These are phyloP conservation scores for Candida sanyaensis DNA, from an alignment of 1,139 yeast genomes.

Conservation along the genomic window DNA sequence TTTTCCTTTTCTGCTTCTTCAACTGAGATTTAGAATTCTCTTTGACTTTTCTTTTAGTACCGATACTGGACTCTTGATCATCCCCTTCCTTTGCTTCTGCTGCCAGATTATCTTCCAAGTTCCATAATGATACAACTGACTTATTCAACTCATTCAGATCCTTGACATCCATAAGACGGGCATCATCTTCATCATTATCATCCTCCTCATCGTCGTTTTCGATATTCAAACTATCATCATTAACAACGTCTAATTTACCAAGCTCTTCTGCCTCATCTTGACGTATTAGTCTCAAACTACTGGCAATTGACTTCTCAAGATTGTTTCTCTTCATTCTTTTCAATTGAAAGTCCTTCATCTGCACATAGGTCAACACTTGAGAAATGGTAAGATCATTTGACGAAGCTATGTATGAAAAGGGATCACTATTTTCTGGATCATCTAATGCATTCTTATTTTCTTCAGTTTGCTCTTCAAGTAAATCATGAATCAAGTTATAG, in stretches of 20 bases:
- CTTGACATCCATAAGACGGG: slow-evolving; percentile 53
- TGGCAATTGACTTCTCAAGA: slow-evolving; percentile 60
- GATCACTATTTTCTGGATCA: slow-evolving; percentile 30
- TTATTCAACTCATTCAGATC: slow-evolving; percentile 73
- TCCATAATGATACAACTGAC: slow-evolving; percentile 76
- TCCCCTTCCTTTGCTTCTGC: slow-evolving; percentile 7
- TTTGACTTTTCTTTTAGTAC: slow-evolving; percentile 34
- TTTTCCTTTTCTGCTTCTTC: slow-evolving; percentile 46
- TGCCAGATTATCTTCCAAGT: slow-evolving; percentile 16
- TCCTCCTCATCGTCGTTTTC: slow-evolving; percentile 12
- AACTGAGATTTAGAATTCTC: slow-evolving; percentile 22
- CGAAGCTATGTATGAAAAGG: slow-evolving; percentile 48
- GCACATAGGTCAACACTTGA: slow-evolving; percentile 57
- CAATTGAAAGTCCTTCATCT: slow-evolving; percentile 61
- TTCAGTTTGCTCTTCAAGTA: slow-evolving; percentile 54
- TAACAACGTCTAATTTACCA: slow-evolving; percentile 34
- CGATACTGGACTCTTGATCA: slow-evolving; percentile 9
- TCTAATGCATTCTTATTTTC: slow-evolving; percentile 33
- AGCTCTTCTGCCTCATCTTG: slow-evolving; percentile 47
- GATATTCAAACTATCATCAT: slow-evolving; percentile 17
- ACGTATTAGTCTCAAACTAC: slow-evolving; percentile 47
- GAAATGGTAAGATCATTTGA: slow-evolving; percentile 57
- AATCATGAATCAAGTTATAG: slow-evolving; percentile 47
- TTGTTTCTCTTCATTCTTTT: slow-evolving; percentile 61
- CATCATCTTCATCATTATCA: slow-evolving; percentile 23